A percentile compares a stretch with the other conserved stretches of the same genome.
phyloP scores from a whole-genome alignment of 2,329 filamentous ascomycete species.

The Biscogniauxia mediterranea region DNA sequence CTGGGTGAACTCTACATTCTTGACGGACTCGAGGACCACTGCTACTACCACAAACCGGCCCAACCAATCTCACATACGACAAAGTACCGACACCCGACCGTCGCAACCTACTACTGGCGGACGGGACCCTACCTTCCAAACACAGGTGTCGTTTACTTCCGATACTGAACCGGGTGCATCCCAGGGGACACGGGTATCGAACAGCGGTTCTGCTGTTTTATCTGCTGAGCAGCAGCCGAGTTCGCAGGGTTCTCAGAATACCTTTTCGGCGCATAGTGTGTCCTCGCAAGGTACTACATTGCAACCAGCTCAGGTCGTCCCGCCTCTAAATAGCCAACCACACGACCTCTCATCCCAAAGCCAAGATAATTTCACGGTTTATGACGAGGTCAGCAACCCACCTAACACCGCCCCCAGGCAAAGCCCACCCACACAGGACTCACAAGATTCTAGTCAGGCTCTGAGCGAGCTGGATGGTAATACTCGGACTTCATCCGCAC shows the following conservation, averaged over 20 bases:
- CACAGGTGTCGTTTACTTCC: slow-evolving; percentile 9
- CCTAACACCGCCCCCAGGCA: slow-evolving; percentile 12
- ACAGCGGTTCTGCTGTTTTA: background rate
- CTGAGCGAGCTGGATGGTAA: slow-evolving; percentile 28
- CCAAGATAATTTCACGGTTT: slow-evolving; percentile 21
- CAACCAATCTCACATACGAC: background rate
- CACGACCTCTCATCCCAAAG: slow-evolving; percentile 19
- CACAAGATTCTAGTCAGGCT: slow-evolving; percentile 25
- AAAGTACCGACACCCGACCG: background rate
- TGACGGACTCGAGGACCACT: slow-evolving; percentile 2
- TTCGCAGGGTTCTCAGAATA: background rate
- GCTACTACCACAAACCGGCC: slow-evolving; percentile 1
- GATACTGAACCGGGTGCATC: slow-evolving; percentile 6
- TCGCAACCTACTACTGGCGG: slow-evolving; percentile 4
- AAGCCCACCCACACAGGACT: slow-evolving; percentile 6
- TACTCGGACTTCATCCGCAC: slow-evolving; percentile 23
- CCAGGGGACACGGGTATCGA: background rate
- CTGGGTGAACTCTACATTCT: slow-evolving; percentile 10
- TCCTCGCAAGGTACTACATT: slow-evolving; percentile 18
- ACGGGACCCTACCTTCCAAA: slow-evolving; percentile 4
- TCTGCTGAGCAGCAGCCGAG: background rate
- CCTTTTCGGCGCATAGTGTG: background rate
- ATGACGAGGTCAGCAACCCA: slow-evolving; percentile 21
- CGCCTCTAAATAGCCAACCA: slow-evolving; percentile 21
- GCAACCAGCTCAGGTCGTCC: slow-evolving; percentile 31